Evolutionary conservation across 192 early-diverging fungal species (phyloP), one percentile per base, ranked within the genome.

Genomic region (Backusella westeae): DNA sequence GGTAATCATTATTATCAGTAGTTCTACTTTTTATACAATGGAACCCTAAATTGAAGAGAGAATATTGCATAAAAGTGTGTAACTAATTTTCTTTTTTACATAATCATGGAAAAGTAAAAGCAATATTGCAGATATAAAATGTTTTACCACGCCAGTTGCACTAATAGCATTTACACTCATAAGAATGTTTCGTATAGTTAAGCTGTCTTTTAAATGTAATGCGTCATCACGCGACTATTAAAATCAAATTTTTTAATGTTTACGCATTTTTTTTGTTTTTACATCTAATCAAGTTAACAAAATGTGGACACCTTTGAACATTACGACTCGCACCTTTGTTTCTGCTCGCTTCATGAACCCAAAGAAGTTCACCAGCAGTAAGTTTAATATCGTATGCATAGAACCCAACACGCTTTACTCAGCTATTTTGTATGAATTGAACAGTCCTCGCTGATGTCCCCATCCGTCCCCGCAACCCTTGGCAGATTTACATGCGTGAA

Each of bases 401-500:
- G 4, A 4, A 26, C 32, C 1, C 6, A 36, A 15, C 4, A 9
- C 23, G 14, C 3, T 14, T 29, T 63, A 14, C 41, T 42, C 69
- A 42, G 5, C 68, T 29, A 9, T 44, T 44, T 44, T 19, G 3
- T 34, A 36, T 49, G 12, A 7, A 17, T 17, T 44, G 42, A 32
- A 36, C 3, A 82, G 81, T 78, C 42, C 69, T 82, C 23, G 34
- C 68, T 0, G 66, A 68, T 15, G 71, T 82, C 1, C 81, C 81
- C 14, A 10, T 53, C 19, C 73, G 77, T 35, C 81, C 81, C 26
- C 73, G 71, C 38, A 76, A 75, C 3, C 74, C 70, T 44, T 82
- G 81, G 81, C 81, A 82, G 34, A 63, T 82, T 8, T 82, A 34
- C 38, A 36, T 78, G 10, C 70, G 66, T 35, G 74, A 82, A 35